Evolutionary conservation across 2,329 filamentous ascomycete genomes (phyloP), one percentile per base, ranked within the genome.

Genomic region (Paraphaeosphaeria minitans): DNA sequence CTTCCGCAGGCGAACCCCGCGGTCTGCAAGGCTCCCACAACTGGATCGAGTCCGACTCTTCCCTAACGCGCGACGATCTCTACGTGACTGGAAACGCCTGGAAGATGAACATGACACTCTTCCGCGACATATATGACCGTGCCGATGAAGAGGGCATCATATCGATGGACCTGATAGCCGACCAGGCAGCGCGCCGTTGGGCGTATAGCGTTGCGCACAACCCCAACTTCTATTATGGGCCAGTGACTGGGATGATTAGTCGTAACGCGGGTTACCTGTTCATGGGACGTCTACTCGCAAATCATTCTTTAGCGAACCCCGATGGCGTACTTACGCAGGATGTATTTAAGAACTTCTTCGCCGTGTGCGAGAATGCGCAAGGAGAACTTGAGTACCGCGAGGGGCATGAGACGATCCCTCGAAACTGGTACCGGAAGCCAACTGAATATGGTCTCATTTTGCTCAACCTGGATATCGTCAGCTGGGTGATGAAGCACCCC

Each of bases 181-280:
- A 39, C 4, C 14, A 39, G 14, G n/a, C 37, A 39, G 16, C 29
- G 29, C 29, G 29, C 29, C 79, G 83, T 2, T 83, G 81, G 66
- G 62, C 81, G 14, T 73, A 85, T 64, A 81, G 78, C 42, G 78
- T 84, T 10, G 69, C 73, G 24, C 80, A 77, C 27, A 86, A 86
- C 66, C 82, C 83, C 0, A 75, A 82, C 49, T 85, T 84, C 68
- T 86, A 83, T 72, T 84, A 82, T 53, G 82, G 82, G 0, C 84
- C 83, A 1, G 79, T 81, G 54, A 82, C 80, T 2, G 83, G 83
- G 14, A 74, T 83, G 53, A 67, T 84, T 21, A 79, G 77, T 7
- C 78, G 81, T 0, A 82, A 83, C 49, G 82, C 83, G 13, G 82
- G 79, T 6, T 61, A 68, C 48, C 51, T 63, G 31, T 68, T 62